phyloP scores from a whole-genome alignment of 495 filamentous ascomycete genomes.

The Penicillium subrubescens region DNA sequence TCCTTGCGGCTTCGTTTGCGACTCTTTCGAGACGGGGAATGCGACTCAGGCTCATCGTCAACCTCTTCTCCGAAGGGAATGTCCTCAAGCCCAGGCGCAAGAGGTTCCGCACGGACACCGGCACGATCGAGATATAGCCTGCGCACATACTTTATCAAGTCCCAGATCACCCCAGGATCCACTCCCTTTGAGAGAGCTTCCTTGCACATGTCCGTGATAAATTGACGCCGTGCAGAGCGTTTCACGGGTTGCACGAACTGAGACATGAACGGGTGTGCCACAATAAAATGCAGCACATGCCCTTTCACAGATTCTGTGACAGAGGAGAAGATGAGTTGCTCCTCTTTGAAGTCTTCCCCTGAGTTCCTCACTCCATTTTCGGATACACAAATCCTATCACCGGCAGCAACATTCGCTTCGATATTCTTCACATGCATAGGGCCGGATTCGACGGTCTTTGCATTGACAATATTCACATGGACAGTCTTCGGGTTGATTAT shows the following conservation, averaged over 20 bases:
- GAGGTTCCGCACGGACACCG: not conserved
- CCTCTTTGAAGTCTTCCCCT: not conserved
- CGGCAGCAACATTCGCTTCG: not conserved
- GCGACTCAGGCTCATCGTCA: slow-evolving; percentile 8
- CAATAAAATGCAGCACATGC: slow-evolving; percentile 24
- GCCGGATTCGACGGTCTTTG: not conserved
- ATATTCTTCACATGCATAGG: not conserved
- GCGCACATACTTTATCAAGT: slow-evolving; percentile 27
- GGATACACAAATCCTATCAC: not conserved
- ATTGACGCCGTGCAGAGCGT: slow-evolving; percentile 23
- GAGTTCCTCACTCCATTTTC: not conserved
- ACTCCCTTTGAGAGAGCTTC: slow-evolving; percentile 19
- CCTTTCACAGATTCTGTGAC: slow-evolving; percentile 13
- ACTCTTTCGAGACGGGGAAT: not conserved
- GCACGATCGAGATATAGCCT: slow-evolving; percentile 22
- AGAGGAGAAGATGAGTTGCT: slow-evolving; percentile 24
- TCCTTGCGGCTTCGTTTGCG: slow-evolving; percentile 1
- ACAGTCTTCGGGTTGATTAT: not conserved
- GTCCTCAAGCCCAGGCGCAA: not conserved
- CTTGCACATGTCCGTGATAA: slow-evolving; percentile 20
- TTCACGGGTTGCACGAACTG: slow-evolving; percentile 15
- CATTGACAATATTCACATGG: not conserved
- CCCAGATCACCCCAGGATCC: slow-evolving; percentile 3
- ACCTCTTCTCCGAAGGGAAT: slow-evolving; percentile 23
- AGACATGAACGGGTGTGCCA: slow-evolving; percentile 26